These are phyloP conservation scores for Acacia acuminata DNA, from an alignment of 306 rosid species.

Conservation along the genomic window DNA sequence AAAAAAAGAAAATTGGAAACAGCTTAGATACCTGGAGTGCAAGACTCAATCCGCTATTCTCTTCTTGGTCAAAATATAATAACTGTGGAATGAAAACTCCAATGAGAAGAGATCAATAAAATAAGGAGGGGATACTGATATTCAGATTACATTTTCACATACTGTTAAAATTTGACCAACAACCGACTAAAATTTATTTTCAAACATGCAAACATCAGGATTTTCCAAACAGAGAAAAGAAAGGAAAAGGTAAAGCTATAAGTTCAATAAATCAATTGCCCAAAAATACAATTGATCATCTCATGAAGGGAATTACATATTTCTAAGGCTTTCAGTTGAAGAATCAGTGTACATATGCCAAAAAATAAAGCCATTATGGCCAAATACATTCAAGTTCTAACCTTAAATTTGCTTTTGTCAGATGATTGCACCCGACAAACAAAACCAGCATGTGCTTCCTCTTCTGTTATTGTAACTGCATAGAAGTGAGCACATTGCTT, in stretches of 20 bases:
- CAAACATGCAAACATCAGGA: not conserved
- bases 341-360: not conserved
- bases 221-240: not conserved
- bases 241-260: not conserved
- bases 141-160: not conserved
- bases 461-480: conserved; percentile 79
- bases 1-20: conserved; percentile 19
- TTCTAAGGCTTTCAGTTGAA: not conserved
- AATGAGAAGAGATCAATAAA: conserved; percentile 12
- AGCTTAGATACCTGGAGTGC: conserved; percentile 78
- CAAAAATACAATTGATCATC: not conserved
- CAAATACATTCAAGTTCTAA: conserved; percentile 36
- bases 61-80: conserved; percentile 86
- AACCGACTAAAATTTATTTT: not conserved
- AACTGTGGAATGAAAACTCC: conserved; percentile 50
- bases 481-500: conserved; percentile 98
- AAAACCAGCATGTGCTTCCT: conserved; percentile 81
- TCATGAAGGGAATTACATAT: conserved; percentile 2
- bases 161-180: not conserved
- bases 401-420: conserved; percentile 99
- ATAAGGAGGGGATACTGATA: not conserved
- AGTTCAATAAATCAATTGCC: not conserved
- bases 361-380: conserved; percentile 12
- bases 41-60: conserved; percentile 83
- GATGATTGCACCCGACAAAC: conserved; percentile 93